phyloP scores from a whole-genome alignment of 108 stramenopile species.

The Craspedostauros australis region DNA sequence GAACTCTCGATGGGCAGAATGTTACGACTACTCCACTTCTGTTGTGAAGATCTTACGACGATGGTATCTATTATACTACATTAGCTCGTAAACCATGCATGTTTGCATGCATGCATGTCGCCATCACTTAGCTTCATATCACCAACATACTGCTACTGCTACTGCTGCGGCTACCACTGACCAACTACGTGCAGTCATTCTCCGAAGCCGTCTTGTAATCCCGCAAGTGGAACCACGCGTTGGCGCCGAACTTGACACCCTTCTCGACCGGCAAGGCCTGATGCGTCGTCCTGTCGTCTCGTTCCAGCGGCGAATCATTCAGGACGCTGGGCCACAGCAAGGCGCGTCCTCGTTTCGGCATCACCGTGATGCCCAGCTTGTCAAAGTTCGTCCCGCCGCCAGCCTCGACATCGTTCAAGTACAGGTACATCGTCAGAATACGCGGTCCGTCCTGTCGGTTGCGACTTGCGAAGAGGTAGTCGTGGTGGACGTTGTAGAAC shows the following conservation, averaged over 20 bases:
- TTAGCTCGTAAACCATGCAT: too few relatives aligned
- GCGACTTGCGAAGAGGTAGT: not conserved
- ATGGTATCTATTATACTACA: too few relatives aligned
- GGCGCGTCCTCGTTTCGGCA: constrained; percentile 73
- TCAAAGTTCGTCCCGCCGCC: constrained; percentile 91
- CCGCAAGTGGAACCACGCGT: constrained; percentile 75
- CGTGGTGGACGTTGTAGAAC: not conserved
- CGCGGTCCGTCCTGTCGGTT: constrained; percentile 57
- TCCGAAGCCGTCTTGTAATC: too few relatives aligned
- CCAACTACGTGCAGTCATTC: too few relatives aligned
- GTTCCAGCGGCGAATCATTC: constrained; percentile 49
- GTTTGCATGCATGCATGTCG: too few relatives aligned
- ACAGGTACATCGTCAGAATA: constrained; percentile 81
- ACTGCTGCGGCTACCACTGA: too few relatives aligned
- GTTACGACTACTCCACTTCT: too few relatives aligned
- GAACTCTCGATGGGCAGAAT: too few relatives aligned
- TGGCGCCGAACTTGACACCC: constrained; percentile 73
- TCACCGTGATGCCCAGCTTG: constrained; percentile 51
- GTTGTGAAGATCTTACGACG: too few relatives aligned
- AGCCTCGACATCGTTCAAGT: constrained; percentile 84
- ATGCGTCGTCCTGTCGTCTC: constrained; percentile 63
- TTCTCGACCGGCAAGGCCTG: constrained; percentile 57
- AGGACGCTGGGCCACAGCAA: constrained; percentile 82
- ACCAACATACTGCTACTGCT: too few relatives aligned
- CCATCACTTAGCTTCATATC: too few relatives aligned